A percentile compares a stretch with the other conserved stretches of the same genome.
These are phyloP conservation scores for Coemansia sp. DNA, from an alignment of 192 early-diverging fungal genomes.

Conservation along the genomic window DNA sequence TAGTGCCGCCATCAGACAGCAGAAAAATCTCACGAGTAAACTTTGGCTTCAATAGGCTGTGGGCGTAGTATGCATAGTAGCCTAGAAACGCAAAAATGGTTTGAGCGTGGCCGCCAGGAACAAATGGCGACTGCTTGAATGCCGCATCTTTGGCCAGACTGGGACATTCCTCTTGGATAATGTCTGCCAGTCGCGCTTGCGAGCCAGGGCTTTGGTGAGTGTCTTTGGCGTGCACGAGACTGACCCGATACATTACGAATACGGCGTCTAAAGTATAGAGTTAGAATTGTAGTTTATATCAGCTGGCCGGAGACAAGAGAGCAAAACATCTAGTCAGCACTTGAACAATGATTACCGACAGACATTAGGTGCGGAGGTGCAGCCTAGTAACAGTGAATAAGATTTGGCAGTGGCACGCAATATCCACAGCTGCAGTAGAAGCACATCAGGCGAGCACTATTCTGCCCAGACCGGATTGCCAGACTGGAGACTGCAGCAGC, in stretches of 20 bases:
- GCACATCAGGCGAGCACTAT: background rate
- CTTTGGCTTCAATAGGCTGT: slow-evolving; percentile 28
- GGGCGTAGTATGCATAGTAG: slow-evolving; percentile 53
- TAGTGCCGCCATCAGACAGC: slow-evolving; percentile 83
- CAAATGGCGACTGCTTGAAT: slow-evolving; percentile 69
- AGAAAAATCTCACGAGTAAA: slow-evolving; percentile 58
- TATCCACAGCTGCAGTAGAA: background rate
- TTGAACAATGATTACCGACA: background rate
- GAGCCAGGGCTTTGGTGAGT: slow-evolving; percentile 8
- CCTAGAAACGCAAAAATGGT: slow-evolving; percentile 57
- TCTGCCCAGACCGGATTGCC: background rate
- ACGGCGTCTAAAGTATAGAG: background rate
- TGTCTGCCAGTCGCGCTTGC: slow-evolving; percentile 24
- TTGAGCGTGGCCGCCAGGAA: slow-evolving; percentile 79
- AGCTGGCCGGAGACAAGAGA: background rate
- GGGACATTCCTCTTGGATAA: slow-evolving; percentile 53
- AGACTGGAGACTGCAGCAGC: background rate
- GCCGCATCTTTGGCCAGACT: slow-evolving; percentile 51
- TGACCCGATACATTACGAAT: slow-evolving; percentile 28
- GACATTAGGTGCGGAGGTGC: background rate
- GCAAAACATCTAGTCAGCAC: background rate
- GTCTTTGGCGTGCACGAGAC: slow-evolving; percentile 30
- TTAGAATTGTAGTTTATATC: background rate
- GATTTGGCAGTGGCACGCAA: slow-evolving; percentile 5
- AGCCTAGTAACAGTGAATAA: slow-evolving; percentile 8